phyloP scores from a whole-genome alignment of 2,329 filamentous ascomycete genomes.

The Mycocentrospora acerina region DNA sequence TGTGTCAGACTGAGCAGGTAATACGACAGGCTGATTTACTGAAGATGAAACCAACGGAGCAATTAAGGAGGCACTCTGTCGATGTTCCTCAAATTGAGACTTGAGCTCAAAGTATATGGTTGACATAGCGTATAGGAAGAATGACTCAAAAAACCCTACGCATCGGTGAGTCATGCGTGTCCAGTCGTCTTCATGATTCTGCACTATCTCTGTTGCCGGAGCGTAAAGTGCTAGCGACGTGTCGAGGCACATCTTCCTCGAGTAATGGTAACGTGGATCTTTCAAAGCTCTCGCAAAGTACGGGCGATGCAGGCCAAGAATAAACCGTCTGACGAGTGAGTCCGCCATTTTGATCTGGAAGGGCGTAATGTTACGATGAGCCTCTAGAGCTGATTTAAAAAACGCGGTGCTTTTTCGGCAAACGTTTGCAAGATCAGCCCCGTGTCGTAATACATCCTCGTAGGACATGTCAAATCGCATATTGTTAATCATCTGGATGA shows the following conservation, averaged over 20 bases:
- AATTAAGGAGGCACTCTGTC: constrained; percentile 4
- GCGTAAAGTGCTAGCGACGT: constrained; percentile 21
- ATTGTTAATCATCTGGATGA: constrained; percentile 37
- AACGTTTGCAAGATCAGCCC: constrained; percentile 22
- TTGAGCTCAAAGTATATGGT: constrained; percentile 27
- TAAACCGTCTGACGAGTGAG: constrained; percentile 55
- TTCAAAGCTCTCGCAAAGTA: constrained; percentile 47
- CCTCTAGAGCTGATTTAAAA: constrained; percentile 14
- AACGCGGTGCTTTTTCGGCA: constrained; percentile 22
- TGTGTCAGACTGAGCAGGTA: constrained; percentile 12
- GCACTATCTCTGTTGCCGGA: constrained; percentile 8
- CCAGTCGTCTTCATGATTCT: constrained; percentile 25
- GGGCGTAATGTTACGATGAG: constrained; percentile 10
- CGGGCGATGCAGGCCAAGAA: constrained; percentile 56
- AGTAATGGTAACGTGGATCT: constrained; percentile 54
- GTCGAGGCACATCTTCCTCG: constrained; percentile 52
- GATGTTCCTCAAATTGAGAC: constrained; percentile 22
- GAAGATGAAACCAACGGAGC: constrained; percentile 9
- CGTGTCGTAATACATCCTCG: constrained; percentile 28
- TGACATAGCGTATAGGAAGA: constrained; percentile 23
- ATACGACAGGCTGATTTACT: neutral
- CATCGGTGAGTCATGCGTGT: constrained; percentile 16
- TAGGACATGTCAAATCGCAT: constrained; percentile 34
- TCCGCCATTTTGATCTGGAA: constrained; percentile 56
- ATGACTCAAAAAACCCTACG: constrained; percentile 27